Base-by-base conservation (phyloP, 495 filamentous ascomycete genomes). In the Mytilinidion resinicola region DNA sequence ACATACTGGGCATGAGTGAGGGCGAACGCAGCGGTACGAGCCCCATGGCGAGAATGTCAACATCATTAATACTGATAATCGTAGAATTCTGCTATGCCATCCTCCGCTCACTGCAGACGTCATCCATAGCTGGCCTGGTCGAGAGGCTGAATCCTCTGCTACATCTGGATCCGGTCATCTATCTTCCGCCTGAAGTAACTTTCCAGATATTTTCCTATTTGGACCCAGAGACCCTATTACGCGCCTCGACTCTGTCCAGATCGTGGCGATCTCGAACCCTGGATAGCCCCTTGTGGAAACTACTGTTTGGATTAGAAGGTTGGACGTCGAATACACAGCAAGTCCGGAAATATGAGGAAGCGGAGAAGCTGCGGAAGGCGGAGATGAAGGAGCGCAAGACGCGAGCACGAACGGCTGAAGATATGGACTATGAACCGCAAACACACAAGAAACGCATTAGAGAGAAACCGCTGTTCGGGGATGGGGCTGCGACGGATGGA, bases 201-300 rank as follows among this genome's bases (percentile, higher is more conserved):
- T 84, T 90, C 53, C 85, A 93, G 64, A 85, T 96, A 14, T 85
- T 97, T 41, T 87, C 86, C 34, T 95, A 89, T 67, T 82, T 98
- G 34, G 85, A 89, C 39, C 83, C 89, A 0, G 68, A 80, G 12
- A 87, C 87, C 7, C 78, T 98, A 41, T 74, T 96, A 54, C 83
- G 81, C 55, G 87, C 90, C 7, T 88, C 90, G 7, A 77, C 83
- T 35, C 81, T 86, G 4, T 96, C 91, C 14, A 82, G 86, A 36
- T 76, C 82, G 57, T 97, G 95, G 93, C 83, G 91, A 50, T 77
- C 78, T 21, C 78, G 91, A 10, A 86, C 91, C n/a, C 67, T 87
- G 39, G 92, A 97, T 67, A 81, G 87, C 36, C 85, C 86, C 54
- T 77, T 98, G 8, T 98, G 95, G 95, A 82, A 85, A 67, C 77